Evolutionary conservation across 352 stramenopile genomes (phyloP).

Genomic region (Phytophthora litchii): DNA sequence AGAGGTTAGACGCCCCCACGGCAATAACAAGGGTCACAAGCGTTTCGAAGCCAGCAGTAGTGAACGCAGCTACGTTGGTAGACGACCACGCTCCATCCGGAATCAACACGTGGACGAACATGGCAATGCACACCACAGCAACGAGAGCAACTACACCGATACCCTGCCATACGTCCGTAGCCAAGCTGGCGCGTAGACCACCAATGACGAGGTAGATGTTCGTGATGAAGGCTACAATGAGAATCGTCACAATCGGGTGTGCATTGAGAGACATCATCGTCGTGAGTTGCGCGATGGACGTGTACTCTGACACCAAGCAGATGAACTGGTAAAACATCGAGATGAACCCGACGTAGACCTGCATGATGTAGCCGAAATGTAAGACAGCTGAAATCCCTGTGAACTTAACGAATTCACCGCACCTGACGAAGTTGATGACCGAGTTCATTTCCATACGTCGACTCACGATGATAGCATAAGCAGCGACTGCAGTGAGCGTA

Average conservation of each 20-base stretch:
- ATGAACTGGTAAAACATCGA: conserved; percentile 87
- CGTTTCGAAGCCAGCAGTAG: conserved; percentile 64
- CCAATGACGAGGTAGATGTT: conserved; percentile 81
- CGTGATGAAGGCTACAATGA: conserved; percentile 70
- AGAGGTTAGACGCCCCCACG: conserved; percentile 66
- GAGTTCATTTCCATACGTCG: conserved; percentile 57
- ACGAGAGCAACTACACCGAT: conserved; percentile 65
- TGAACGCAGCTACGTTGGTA: conserved; percentile 71
- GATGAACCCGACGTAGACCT: conserved; percentile 69
- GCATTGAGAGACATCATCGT: conserved; percentile 53
- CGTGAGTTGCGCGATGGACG: conserved; percentile 60
- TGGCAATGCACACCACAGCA: conserved; percentile 64
- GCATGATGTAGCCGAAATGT: conserved; percentile 64
- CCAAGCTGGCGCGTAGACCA: conserved; percentile 71
- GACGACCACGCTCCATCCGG: conserved; percentile 52
- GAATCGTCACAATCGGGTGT: conserved; percentile 48
- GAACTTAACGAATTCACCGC: background rate
- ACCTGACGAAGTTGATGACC: conserved; percentile 74
- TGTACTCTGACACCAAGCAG: conserved; percentile 75
- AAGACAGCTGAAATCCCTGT: background rate
- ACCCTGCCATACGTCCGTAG: conserved; percentile 78
- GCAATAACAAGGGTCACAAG: conserved; percentile 77
- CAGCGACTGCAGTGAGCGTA: conserved; percentile 63
- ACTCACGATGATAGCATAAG: conserved; percentile 73
- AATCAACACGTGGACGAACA: conserved; percentile 60